Conservation (phyloP, 75 land plant species). For the Pinus taeda region DNA sequence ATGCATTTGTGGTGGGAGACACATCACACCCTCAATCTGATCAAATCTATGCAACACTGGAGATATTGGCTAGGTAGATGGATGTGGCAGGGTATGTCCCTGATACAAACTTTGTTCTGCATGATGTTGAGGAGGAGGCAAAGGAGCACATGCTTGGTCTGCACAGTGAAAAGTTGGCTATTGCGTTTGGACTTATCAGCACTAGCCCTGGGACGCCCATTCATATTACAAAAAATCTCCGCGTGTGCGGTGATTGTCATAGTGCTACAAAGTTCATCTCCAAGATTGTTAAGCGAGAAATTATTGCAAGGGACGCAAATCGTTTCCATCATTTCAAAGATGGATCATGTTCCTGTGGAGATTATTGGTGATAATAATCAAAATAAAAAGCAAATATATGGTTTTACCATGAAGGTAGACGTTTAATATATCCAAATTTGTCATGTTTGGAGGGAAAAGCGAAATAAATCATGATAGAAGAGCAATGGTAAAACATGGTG, state of each 20-base stretch:
- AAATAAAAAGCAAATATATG: not conserved
- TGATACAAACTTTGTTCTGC: slow-evolving; percentile 45
- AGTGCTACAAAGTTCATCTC: slow-evolving; percentile 9
- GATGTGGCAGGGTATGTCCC: slow-evolving; percentile 50
- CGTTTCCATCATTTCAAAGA: slow-evolving; percentile 9
- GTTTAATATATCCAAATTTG: too few species aligned
- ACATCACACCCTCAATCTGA: slow-evolving; percentile 30
- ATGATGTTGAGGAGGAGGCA: slow-evolving; percentile 49
- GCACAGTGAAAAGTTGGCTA: slow-evolving; percentile 39
- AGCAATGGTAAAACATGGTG: too few species aligned
- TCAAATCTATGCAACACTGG: slow-evolving; percentile 44
- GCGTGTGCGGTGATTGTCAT: slow-evolving; percentile 3
- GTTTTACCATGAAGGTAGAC: too few species aligned
- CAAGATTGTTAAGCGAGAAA: slow-evolving; percentile 8
- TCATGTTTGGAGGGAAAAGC: too few species aligned
- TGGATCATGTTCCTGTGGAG: slow-evolving; percentile 9
- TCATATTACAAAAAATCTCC: slow-evolving; percentile 2
- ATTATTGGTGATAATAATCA: slow-evolving; percentile 4
- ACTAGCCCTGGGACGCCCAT: not conserved
- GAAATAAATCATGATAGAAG: too few species aligned
- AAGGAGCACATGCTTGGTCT: slow-evolving; percentile 47
- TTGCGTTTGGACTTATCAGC: slow-evolving; percentile 7
- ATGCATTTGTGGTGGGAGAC: slow-evolving; percentile 49
- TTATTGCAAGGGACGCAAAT: slow-evolving; percentile 1
- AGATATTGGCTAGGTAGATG: slow-evolving; percentile 24